Base-by-base conservation (phyloP, 192 early-diverging fungal genomes). In the Obelidium mucronatum region DNA sequence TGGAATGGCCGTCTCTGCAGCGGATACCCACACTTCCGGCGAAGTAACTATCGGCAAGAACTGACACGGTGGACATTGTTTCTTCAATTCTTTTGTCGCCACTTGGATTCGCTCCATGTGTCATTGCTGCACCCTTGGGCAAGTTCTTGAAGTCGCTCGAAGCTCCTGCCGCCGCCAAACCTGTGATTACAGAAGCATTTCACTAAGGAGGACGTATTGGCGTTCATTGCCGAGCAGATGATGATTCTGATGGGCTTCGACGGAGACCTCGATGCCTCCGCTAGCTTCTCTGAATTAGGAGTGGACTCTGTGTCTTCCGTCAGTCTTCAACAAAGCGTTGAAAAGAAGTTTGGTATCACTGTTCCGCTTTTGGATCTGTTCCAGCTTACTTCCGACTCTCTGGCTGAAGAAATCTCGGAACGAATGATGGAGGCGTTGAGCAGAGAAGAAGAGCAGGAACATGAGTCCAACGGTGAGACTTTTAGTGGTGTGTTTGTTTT, bases 261-360 rank as follows among this genome's bases (percentile, higher is more conserved):
- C 28, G 66, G 42, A 26, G 53, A 13, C 2, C 35, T 30, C 26
- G 66, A 67, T 28, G 22, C 22, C 13, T n/a, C 22, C 42, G 22
- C 53, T 13, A 19, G 28, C 22, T 31, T 67, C 35, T 44, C 31
- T 26, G 44, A 67, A 48, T 15, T 67, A 19, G 66, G 66, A 15
- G 28, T 67, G 53, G 66, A 67, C 31, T 67, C 66, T 13, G 30
- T 67, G n/a, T 15, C 66, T 17, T 24, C 66, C 22, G 66, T 67
- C 22, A 24, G 15, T 13, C 22, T 67, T 19, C 66, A 67, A 30
- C 66, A 58, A 28, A 31, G 28, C 28, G 31, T 67, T 17, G 53
- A 15, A 13, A 26, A 67, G 34, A 67, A 24, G 22, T 67, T 53
- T 31, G 33, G 35, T 1, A 36, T 53, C 6, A 51, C 22, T 51